Base-by-base conservation (phyloP, 139 green algal genomes). In the Haematococcus sp. region DNA sequence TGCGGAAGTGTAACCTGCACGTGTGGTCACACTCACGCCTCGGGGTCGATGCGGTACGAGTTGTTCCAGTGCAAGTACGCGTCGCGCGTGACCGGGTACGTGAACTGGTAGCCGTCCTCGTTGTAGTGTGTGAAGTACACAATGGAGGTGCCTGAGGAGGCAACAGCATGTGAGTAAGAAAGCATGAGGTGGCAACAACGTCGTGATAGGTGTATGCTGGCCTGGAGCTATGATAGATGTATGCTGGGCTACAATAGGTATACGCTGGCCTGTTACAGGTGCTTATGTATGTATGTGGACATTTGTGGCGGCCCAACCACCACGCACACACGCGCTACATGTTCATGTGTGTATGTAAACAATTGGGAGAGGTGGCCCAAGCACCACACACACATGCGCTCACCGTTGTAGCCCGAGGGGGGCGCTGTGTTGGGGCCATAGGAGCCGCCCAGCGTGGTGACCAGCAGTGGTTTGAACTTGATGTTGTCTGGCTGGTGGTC, bases 41-140 rank as follows among this genome's bases (percentile, higher is more conserved):
- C 52, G 28, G 80, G 80, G 63, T 78, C 70, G 5, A 86, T 15
- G 16, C 64, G 56, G 49, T 46, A 66, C 56, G 27, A 59, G 27
- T 44, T 54, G 28, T 83, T 70, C 84, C 84, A 89, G 65, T 82
- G 69, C 25, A 87, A 23, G 70, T 63, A 78, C 78, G 82, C 84
- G 43, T 75, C 72, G n/a, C 78, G 66, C 0, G 25, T 20, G 1
- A 65, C 76, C 25, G 84, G 63, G 7, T 82, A 75, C 27, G 75
- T 86, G 73, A 88, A 90, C 59, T 86, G 77, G 75, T 90, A 84
- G 40, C 66, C 66, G 20, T 72, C 44, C 27, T 63, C 46, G 28
- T 72, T 72, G 66, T 72, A 72, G 27, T 72, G 43, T 19, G 44
- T 72, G 58, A 81, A 76, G 67, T 46, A 33, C 16, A 81, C 75